phyloP scores from a whole-genome alignment of 164 flowering plant genomes.

The Pachysandra terminalis region DNA sequence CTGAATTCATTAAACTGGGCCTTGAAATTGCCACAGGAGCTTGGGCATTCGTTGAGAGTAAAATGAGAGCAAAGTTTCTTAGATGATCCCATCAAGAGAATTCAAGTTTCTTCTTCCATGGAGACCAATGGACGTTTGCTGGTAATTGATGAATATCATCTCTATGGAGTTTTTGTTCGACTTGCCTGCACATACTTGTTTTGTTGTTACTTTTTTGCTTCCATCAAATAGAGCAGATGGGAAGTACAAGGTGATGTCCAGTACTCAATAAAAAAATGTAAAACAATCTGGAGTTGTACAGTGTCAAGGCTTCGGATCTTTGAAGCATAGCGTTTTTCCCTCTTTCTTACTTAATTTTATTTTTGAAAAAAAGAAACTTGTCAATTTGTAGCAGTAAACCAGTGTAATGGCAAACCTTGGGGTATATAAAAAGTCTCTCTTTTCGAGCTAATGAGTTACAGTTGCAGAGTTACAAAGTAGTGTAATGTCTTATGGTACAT shows the following conservation, averaged over 20 bases:
- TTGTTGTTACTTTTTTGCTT: background rate
- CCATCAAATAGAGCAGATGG: background rate
- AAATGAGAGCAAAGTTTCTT: constrained; percentile 2
- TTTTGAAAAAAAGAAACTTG: background rate
- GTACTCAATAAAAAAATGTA: constrained; percentile 8
- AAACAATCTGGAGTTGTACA: constrained; percentile 21
- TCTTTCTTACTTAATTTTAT: background rate
- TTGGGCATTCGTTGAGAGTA: constrained; percentile 41
- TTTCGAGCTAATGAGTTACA: background rate
- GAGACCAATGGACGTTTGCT: background rate
- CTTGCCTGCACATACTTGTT: background rate
- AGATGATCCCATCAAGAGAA: background rate
- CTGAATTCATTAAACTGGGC: background rate
- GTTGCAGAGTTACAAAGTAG: background rate
- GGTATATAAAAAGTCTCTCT: too few species aligned
- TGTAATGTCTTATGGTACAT: background rate
- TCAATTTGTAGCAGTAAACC: constrained; percentile 9
- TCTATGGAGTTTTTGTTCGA: background rate
- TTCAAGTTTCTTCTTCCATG: constrained; percentile 2
- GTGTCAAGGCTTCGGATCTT: constrained; percentile 13
- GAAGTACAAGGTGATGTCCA: background rate
- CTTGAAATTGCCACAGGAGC: constrained; percentile 31
- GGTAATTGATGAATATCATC: background rate
- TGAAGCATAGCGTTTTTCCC: constrained; percentile 4
- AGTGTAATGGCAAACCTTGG: background rate